Evolutionary conservation across 345 rosid genomes (phyloP).

Genomic region (Syzygium oleosum): DNA sequence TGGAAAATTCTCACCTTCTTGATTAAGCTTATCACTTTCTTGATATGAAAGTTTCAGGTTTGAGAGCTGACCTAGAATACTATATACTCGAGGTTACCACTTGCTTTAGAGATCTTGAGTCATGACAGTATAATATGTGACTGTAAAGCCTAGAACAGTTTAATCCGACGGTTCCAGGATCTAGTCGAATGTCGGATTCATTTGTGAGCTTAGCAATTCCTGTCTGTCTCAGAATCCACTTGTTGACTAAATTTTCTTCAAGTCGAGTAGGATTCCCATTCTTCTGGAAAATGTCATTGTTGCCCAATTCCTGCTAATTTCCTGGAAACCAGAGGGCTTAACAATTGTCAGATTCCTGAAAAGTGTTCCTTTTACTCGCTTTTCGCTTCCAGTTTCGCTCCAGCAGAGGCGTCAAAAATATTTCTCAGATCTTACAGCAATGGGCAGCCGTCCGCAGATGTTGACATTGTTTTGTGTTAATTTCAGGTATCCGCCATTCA

Average conservation of each 20-base stretch:
- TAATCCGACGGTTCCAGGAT: not conserved
- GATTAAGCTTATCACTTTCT: not conserved
- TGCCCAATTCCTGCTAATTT: not conserved
- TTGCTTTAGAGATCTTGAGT: not conserved
- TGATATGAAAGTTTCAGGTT: not conserved
- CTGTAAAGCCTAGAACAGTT: not conserved
- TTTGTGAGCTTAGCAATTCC: not conserved
- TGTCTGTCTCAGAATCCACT: not conserved
- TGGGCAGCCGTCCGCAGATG: not conserved
- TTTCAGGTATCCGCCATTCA: constrained; percentile 60
- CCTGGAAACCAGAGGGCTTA: not conserved
- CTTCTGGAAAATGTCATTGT: not conserved
- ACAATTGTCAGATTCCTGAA: not conserved
- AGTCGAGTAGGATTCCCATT: not conserved
- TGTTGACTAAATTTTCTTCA: not conserved
- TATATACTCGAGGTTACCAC: not conserved
- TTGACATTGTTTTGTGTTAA: not conserved
- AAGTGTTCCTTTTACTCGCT: not conserved
- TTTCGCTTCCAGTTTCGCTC: not conserved
- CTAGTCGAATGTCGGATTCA: not conserved
- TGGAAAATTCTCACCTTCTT: not conserved
- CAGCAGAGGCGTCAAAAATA: not conserved
- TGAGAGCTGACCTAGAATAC: not conserved
- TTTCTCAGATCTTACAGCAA: not conserved
- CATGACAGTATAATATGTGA: not conserved